phyloP scores from a whole-genome alignment of 169 alveolate species.

The Neospora caninum region DNA sequence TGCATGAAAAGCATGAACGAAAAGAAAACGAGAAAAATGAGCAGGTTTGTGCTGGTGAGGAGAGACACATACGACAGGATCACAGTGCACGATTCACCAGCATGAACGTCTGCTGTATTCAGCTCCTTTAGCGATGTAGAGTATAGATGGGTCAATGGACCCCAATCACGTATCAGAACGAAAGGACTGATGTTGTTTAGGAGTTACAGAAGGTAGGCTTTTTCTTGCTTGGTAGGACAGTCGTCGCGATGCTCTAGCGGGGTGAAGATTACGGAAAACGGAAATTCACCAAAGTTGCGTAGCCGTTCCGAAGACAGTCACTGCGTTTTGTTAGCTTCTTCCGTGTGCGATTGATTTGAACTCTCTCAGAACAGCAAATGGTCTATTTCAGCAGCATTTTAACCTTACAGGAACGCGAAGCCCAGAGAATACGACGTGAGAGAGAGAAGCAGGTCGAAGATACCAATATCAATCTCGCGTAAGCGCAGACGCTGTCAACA shows the following conservation, averaged over 20 bases:
- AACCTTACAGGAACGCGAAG: conserved; percentile 8
- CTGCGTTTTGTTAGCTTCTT: no score
- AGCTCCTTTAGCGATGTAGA: background rate
- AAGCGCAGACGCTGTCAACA: background rate
- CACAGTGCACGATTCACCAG: background rate
- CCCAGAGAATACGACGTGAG: background rate
- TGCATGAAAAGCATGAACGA: background rate
- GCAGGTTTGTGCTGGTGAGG: background rate
- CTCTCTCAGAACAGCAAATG: conserved; percentile 1
- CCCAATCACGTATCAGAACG: no score
- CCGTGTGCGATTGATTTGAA: background rate
- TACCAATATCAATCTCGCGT: background rate
- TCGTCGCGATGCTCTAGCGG: no score
- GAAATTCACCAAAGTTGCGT: no score
- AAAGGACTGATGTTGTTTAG: no score
- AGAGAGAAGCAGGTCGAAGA: conserved; percentile 17
- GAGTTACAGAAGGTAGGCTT: no score
- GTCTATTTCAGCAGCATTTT: conserved; percentile 16
- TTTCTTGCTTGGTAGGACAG: no score
- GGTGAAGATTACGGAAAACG: no score
- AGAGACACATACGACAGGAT: background rate
- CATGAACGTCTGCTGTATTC: background rate
- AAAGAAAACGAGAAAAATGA: background rate
- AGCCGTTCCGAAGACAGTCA: no score
- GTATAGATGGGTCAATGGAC: no score